Percentiles rank a stretch among this genome's conserved stretches.
phyloP scores from a whole-genome alignment of 2,329 filamentous ascomycete genomes.

The Epichloe glyceriae region DNA sequence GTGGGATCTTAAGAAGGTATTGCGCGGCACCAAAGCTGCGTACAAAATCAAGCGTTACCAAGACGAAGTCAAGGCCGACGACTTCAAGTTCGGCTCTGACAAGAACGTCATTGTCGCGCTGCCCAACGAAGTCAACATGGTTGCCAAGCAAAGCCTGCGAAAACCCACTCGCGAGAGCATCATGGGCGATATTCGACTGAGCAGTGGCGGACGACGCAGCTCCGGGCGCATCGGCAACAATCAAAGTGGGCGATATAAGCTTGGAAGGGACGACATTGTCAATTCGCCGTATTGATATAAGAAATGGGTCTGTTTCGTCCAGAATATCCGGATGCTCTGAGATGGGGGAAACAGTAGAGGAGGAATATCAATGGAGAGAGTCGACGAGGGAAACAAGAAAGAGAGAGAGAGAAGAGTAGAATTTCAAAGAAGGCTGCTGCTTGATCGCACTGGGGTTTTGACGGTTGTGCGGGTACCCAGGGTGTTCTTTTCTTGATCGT shows the following conservation, averaged over 20 bases:
- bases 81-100: constrained; percentile 94
- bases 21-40: constrained; percentile 68
- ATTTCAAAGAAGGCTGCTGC: too few relatives aligned
- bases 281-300: constrained; percentile 46
- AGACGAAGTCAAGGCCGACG: constrained; percentile 93
- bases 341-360: background rate
- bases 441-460: too few relatives aligned
- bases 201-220: constrained; percentile 35
- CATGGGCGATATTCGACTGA: constrained; percentile 42
- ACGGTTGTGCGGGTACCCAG: too few relatives aligned
- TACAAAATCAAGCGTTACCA: constrained; percentile 95
- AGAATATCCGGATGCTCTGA: too few relatives aligned
- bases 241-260: constrained; percentile 52
- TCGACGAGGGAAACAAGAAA: too few relatives aligned
- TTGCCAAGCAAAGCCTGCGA: constrained; percentile 72
- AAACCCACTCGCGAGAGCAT: constrained; percentile 90
- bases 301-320: too few relatives aligned
- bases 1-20: constrained; percentile 86
- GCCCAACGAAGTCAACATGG: constrained; percentile 97
- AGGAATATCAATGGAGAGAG: too few relatives aligned
- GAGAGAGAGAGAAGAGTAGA: too few relatives aligned
- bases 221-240: constrained; percentile 38
- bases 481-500: too few relatives aligned
- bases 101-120: constrained; percentile 97
- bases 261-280: constrained; percentile 74